Base-by-base conservation (phyloP, 371 early-diverging fungal species). In the Syncephalastrum contaminatum region DNA sequence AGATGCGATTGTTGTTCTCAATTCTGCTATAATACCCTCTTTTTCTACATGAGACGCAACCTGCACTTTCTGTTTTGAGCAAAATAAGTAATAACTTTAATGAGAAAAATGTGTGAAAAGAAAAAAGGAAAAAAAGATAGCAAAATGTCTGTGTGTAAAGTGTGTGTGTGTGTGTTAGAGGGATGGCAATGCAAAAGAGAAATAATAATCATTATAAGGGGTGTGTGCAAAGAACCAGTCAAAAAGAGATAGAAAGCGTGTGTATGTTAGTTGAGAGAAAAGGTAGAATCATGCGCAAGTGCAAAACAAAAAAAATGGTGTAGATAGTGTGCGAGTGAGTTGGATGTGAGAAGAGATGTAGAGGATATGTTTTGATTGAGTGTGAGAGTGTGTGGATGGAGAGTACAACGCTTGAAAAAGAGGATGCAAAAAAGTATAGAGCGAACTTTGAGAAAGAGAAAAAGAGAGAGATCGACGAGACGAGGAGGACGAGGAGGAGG, bases 161-260 rank as follows among this genome's bases (percentile, higher is more conserved):
- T 30, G 36, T 30, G 3, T 12, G 36, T 25, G 25, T 25, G n/a
- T n/a, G n/a, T n/a, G n/a, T n/a, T n/a, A 25, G 36, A 30, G 36
- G 36, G 36, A 30, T 30, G 36, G 36, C 36, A 30, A 30, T 30
- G 49, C 49, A 49, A 49, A 49, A 13, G 15, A 49, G 16, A 14
- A 25, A 49, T 49, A 49, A 49, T 49, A 49, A 49, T 25, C 16
- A 27, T 53, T 39, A 43, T 42, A 40, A 41, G 21, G 15, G 24
- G 43, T 6, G 47, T 4, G 25, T 47, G 25, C 47, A 22, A 47
- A 25, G 15, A 22, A 47, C 22, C 20, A 22, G 47, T 47, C 47
- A 19, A 18, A 20, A 47, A 47, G 21, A 47, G 25, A 47, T 14
- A 19, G 4, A 22, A 47, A 44, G 16, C 20, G 47, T 47, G 19